Base-by-base conservation (phyloP, 331 rosid species). In the Cucumis variabilis region DNA sequence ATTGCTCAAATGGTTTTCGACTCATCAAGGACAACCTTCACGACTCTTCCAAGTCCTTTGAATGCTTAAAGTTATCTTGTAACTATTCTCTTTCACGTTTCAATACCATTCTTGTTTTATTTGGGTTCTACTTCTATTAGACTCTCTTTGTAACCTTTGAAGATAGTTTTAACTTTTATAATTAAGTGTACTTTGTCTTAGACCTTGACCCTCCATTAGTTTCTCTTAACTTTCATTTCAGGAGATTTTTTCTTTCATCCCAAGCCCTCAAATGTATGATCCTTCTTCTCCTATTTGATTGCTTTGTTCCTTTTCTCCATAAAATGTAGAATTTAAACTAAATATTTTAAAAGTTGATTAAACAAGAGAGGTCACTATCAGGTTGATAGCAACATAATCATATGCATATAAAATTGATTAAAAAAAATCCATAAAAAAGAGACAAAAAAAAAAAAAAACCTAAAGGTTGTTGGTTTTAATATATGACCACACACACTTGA, bases 381-480 rank as follows among this genome's bases (percentile, higher is more conserved):
- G 27, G 81, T 75, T 23, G 20, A 77, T 48, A 77, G 62, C 44
- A 50, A 9, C 27, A 51, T 24, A 80, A 15, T 27, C 69, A 15
- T 55, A 80, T 78, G 63, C 30, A 80, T 80, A 41, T 13, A 15
- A 58, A 73, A 33, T 24, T 50, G 20, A 25, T 55, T 9, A n/a
- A 69, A 33, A 48, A 11, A 86, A 60, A 16, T 37, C 41, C 41
- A 37, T 37, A 37, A 9, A 23, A n/a, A n/a, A n/a, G n/a, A 25
- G 67, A 89, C 12, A 1, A 13, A 24, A 87, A 9, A 27, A 77
- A 58, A 25, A 70, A 81, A 63, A 46, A 89, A 96, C 99, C 98
- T 96, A 98, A 15, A 95, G 98, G 88, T 94, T 92, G 41, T 95
- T 92, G 90, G 94, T 90, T 93, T 95, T 96, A 94, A 96, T 91